These are phyloP conservation scores for Chloropicon primus DNA, from an alignment of 139 green algal species.

Conservation along the genomic window DNA sequence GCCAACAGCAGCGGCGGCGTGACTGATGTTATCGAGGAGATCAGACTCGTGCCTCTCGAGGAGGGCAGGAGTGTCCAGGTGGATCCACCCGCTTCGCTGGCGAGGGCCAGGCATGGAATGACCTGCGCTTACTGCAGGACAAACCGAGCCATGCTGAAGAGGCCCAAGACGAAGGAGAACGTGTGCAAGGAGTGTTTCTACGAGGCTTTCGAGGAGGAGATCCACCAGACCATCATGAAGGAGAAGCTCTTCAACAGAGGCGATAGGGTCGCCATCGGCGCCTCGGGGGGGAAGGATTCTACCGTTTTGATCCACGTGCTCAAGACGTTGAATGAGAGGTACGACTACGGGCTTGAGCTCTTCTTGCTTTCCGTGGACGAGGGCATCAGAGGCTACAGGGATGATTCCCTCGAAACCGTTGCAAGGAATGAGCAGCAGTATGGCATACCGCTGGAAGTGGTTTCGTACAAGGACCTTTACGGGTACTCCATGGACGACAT, in stretches of 20 bases:
- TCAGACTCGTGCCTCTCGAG: neutral
- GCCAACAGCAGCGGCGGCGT: neutral
- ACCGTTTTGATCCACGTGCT: slow-evolving; percentile 94
- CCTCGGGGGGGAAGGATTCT: slow-evolving; percentile 79
- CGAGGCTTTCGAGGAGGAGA: slow-evolving; percentile 66
- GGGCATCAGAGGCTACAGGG: slow-evolving; percentile 86
- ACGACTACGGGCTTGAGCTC: slow-evolving; percentile 86
- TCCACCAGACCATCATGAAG: slow-evolving; percentile 77
- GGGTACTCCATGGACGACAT: slow-evolving; percentile 99
- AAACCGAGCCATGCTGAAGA: slow-evolving; percentile 34
- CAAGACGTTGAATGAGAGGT: slow-evolving; percentile 65
- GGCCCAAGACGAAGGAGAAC: slow-evolving; percentile 59
- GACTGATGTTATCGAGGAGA: neutral
- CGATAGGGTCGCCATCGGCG: slow-evolving; percentile 76
- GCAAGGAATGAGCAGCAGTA: slow-evolving; percentile 82
- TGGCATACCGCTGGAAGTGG: slow-evolving; percentile 8
- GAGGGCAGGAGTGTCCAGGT: neutral
- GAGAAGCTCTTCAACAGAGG: slow-evolving; percentile 66
- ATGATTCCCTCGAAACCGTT: slow-evolving; percentile 92
- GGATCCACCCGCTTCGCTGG: neutral
- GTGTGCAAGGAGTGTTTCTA: slow-evolving; percentile 87
- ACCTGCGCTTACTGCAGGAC: slow-evolving; percentile 24
- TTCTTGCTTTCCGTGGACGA: slow-evolving; percentile 95
- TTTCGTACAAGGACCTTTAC: slow-evolving; percentile 56
- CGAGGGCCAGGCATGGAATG: neutral